Conservation (phyloP, 2,329 filamentous ascomycete species). For the Madurella mycetomatis region DNA sequence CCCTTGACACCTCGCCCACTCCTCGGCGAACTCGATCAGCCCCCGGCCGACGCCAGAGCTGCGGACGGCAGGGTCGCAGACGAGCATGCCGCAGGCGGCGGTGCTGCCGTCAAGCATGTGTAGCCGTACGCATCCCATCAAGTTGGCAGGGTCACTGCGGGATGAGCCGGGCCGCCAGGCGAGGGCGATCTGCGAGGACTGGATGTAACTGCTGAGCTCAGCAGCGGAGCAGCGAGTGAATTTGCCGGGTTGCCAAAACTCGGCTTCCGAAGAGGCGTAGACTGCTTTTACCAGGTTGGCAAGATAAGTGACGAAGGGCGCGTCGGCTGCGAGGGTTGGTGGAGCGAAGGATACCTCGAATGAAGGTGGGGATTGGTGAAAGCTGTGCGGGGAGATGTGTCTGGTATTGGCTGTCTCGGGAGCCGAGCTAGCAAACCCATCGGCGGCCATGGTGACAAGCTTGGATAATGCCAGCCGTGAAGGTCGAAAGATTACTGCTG, state of each 20-base stretch:
- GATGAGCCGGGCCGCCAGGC: slow-evolving; percentile 12
- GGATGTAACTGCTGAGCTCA: slow-evolving; percentile 23
- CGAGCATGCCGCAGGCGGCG: slow-evolving; percentile 30
- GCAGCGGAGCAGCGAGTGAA: slow-evolving; percentile 22
- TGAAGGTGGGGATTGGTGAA: not conserved
- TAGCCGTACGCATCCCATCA: slow-evolving; percentile 28
- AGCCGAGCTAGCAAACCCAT: not conserved
- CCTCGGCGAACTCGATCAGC: slow-evolving; percentile 30
- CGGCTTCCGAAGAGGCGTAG: slow-evolving; percentile 11
- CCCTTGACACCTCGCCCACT: slow-evolving; percentile 11
- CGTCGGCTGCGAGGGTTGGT: not conserved
- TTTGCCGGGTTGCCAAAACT: slow-evolving; percentile 11
- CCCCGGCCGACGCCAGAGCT: slow-evolving; percentile 27
- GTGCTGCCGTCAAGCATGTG: slow-evolving; percentile 11
- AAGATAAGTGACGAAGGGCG: not conserved
- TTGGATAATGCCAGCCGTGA: not conserved
- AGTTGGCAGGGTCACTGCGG: not conserved
- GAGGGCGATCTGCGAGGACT: slow-evolving; percentile 24
- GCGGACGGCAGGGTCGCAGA: slow-evolving; percentile 22
- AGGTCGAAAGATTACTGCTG: not conserved
- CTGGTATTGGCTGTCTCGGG: no score
- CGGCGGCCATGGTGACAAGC: not conserved
- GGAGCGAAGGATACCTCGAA: slow-evolving; percentile 5
- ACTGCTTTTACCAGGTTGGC: slow-evolving; percentile 14
- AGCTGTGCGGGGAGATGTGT: not conserved